Evolutionary conservation across 1,139 yeast species (phyloP).

Genomic region (Diutina mesorugosa): DNA sequence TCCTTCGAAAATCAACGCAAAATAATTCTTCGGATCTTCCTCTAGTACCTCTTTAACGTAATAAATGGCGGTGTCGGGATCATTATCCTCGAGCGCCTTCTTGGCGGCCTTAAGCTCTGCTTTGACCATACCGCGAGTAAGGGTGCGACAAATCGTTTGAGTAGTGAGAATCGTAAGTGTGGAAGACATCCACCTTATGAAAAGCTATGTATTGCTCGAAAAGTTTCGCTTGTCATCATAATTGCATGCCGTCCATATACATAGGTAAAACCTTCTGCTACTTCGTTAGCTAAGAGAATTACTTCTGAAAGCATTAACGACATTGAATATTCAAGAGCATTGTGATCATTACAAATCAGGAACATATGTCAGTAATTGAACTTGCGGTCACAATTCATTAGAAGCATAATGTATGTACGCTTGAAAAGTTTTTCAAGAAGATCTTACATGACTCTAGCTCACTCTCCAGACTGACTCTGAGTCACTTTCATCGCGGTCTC

Average conservation of each 20-base stretch:
- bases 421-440: not conserved
- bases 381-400: too few species aligned
- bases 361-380: too few species aligned
- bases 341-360: too few species aligned
- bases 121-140: conserved; percentile 15
- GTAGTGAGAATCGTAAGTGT: not conserved
- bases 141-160: not conserved
- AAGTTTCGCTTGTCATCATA: too few species aligned
- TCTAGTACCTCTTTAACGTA: conserved; percentile 38
- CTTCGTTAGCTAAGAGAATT: too few species aligned
- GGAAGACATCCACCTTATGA: too few species aligned
- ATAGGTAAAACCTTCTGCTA: too few species aligned
- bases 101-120: conserved; percentile 45
- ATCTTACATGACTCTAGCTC: not conserved
- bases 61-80: conserved; percentile 46
- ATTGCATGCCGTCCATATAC: too few species aligned
- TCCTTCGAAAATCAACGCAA: conserved; percentile 54
- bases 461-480: not conserved
- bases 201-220: too few species aligned
- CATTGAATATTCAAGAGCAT: too few species aligned
- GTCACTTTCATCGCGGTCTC: not conserved
- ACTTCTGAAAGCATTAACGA: too few species aligned
- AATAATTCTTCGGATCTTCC: conserved; percentile 44
- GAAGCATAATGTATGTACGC: not conserved
- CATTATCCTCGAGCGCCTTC: conserved; percentile 39